A percentile compares a stretch with the other conserved stretches of the same genome.
phyloP scores from a whole-genome alignment of 129 eudicot species.

The Ambrosia artemisiifolia region DNA sequence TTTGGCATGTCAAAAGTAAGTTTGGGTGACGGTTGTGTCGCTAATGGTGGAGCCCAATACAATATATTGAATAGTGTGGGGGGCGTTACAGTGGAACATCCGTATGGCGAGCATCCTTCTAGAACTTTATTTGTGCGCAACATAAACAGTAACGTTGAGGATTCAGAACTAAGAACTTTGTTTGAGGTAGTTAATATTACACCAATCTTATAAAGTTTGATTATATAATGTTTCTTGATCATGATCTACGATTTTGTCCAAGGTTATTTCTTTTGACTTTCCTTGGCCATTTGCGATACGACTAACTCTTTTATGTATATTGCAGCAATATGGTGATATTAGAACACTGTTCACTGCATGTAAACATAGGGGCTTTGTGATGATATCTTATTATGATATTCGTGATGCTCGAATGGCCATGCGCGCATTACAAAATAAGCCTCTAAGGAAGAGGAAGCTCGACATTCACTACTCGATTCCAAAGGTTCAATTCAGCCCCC shows the following conservation, averaged over 20 bases:
- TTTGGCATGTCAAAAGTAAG: slow-evolving; percentile 43
- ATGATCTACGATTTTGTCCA: neutral
- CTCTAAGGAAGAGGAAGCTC: slow-evolving; percentile 79
- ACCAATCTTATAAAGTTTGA: neutral
- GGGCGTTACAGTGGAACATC: slow-evolving; percentile 80
- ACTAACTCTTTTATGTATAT: slow-evolving; percentile 19
- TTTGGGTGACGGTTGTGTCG: slow-evolving; percentile 47
- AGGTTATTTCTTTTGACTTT: neutral
- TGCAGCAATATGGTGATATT: slow-evolving; percentile 91
- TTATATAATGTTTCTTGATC: neutral
- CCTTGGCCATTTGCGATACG: neutral
- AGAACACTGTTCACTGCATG: slow-evolving; percentile 88
- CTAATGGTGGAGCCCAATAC: slow-evolving; percentile 43
- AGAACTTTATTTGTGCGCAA: slow-evolving; percentile 90
- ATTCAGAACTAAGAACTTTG: slow-evolving; percentile 61
- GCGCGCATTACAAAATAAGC: slow-evolving; percentile 82
- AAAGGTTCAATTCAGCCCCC: slow-evolving; percentile 47
- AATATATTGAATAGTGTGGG: slow-evolving; percentile 50
- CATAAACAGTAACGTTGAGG: slow-evolving; percentile 91
- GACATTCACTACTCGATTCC: slow-evolving; percentile 97
- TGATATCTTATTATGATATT: slow-evolving; percentile 95
- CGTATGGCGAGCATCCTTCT: slow-evolving; percentile 93
- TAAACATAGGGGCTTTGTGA: slow-evolving; percentile 94
- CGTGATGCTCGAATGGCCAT: slow-evolving; percentile 90
- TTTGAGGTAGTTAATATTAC: slow-evolving; percentile 64